Conservation (phyloP, 345 rosid species). For the Eucalyptus grandis region DNA sequence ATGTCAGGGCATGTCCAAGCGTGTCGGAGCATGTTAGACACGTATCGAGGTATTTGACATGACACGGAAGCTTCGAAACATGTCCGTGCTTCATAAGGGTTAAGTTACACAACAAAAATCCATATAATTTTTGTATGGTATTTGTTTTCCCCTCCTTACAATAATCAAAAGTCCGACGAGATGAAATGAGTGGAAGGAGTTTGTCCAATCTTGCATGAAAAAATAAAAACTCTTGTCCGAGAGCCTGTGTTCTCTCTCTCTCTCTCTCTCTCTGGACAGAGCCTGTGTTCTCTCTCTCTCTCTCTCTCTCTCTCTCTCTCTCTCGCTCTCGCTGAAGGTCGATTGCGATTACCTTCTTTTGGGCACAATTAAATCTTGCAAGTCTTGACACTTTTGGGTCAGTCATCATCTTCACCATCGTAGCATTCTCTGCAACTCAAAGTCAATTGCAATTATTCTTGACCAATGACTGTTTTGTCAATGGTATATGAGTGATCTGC, state of each 20-base stretch:
- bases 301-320: too few species aligned
- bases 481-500: slow-evolving; percentile 21
- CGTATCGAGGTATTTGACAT: too few species aligned
- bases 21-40: accelerated
- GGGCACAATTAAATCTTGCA: not conserved
- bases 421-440: not conserved
- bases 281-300: too few species aligned
- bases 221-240: too few species aligned
- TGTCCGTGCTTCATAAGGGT: too few species aligned
- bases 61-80: too few species aligned
- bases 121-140: not conserved
- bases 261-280: too few species aligned
- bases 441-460: too few species aligned
- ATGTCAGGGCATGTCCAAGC: too few species aligned
- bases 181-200: not conserved
- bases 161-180: not conserved
- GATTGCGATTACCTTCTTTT: not conserved
- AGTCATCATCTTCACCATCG: not conserved
- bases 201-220: not conserved
- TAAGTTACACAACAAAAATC: too few species aligned
- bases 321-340: not conserved
- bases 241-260: not conserved
- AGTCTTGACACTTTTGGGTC: too few species aligned
- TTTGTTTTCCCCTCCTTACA: not conserved
- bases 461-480: not conserved